These are phyloP conservation scores for Microdochium bolleyi DNA, from an alignment of 2,329 filamentous ascomycete genomes.

Conservation along the genomic window DNA sequence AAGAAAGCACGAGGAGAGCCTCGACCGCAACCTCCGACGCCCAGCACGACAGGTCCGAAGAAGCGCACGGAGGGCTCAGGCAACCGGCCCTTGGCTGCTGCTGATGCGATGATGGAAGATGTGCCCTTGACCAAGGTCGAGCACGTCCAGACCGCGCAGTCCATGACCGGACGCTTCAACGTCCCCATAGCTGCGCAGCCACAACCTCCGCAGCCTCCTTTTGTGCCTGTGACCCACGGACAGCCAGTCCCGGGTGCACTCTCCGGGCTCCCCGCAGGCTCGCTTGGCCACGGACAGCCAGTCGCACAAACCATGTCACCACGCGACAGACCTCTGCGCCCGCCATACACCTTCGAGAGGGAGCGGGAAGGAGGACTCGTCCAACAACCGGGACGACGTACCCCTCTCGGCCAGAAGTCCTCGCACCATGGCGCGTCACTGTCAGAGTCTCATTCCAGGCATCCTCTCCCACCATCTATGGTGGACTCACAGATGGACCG, in stretches of 20 bases:
- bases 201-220: slow-evolving; percentile 18
- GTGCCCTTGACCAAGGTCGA: slow-evolving; percentile 37
- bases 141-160: slow-evolving; percentile 23
- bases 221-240: slow-evolving; percentile 13
- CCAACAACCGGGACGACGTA: neutral
- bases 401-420: neutral
- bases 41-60: slow-evolving; percentile 41
- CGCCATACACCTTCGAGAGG: slow-evolving; percentile 40
- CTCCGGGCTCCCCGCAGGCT: slow-evolving; percentile 21
- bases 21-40: slow-evolving; percentile 51
- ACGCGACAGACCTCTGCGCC: slow-evolving; percentile 30
- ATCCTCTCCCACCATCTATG: neutral
- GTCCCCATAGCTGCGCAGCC: slow-evolving; percentile 37
- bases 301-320: slow-evolving; percentile 39
- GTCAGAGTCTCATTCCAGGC: neutral
- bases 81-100: slow-evolving; percentile 40
- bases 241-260: slow-evolving; percentile 12
- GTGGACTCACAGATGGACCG: slow-evolving; percentile 20
- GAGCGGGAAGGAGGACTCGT: slow-evolving; percentile 19
- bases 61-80: slow-evolving; percentile 38
- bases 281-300: slow-evolving; percentile 20
- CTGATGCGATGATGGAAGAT: slow-evolving; percentile 38
- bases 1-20: slow-evolving; percentile 49
- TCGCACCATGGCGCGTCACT: neutral
- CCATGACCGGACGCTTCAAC: slow-evolving; percentile 32